These are phyloP conservation scores for Anisodus tanguticus DNA, from an alignment of 257 asterid species.

Conservation along the genomic window DNA sequence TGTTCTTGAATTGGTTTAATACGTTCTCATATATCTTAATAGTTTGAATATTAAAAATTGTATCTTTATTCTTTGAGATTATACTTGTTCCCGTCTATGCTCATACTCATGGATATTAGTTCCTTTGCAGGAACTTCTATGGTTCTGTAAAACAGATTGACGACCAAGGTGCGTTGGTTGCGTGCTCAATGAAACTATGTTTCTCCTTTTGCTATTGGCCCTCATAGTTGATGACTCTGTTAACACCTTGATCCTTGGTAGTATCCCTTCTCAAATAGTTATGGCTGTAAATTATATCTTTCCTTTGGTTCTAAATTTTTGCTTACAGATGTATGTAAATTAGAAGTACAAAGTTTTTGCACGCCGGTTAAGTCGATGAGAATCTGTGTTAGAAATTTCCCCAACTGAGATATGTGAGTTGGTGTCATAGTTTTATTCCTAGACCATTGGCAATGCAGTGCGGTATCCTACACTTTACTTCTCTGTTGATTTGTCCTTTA, in stretches of 20 bases:
- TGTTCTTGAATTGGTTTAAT: constrained; percentile 17
- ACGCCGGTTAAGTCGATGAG: neutral
- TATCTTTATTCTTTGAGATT: neutral
- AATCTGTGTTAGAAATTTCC: constrained; percentile 17
- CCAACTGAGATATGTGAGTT: constrained; percentile 11
- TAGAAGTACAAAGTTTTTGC: constrained; percentile 19
- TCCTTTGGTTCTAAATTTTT: constrained; percentile 1
- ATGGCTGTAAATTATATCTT: constrained; percentile 23
- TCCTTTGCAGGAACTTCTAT: constrained; percentile 3
- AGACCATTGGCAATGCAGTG: constrained; percentile 35
- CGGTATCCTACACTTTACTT: constrained; percentile 24
- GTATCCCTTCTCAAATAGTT: neutral
- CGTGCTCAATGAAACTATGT: constrained; percentile 5
- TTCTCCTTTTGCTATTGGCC: neutral
- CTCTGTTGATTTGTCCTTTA: constrained; percentile 37
- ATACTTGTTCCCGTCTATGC: neutral
- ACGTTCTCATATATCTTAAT: neutral
- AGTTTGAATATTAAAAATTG: neutral
- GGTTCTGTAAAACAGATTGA: constrained; percentile 15
- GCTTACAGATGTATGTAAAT: neutral
- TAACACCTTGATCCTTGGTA: neutral
- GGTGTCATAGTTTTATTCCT: neutral
- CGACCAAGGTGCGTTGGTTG: constrained; percentile 26
- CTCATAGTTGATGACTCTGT: constrained; percentile 8
- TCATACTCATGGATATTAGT: neutral